Base-by-base conservation (phyloP, 2,329 filamentous ascomycete genomes). In the Penicillium sp. region DNA sequence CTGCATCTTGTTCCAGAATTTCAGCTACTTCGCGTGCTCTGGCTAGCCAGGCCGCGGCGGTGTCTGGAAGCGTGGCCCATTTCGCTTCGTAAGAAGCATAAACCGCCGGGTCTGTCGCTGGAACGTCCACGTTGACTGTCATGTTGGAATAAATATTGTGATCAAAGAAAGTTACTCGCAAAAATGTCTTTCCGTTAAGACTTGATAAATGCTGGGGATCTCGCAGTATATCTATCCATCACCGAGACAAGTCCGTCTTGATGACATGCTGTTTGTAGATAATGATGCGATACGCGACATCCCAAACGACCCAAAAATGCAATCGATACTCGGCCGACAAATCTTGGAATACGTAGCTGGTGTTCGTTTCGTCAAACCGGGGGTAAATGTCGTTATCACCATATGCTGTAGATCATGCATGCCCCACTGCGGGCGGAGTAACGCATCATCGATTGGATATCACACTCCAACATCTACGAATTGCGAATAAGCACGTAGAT, bases 1-100 rank as follows among this genome's bases (percentile, higher is more conserved):
- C 74, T 0, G 77, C 81, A 65, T 84, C 82, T n/a, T 72, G 62
- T 9, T 76, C 74, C 1, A 84, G 72, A n/a, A 84, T 78, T 9
- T 77, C 71, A 4, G 80, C 73, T 3, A 85, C 81, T 27, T 79
- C 74, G n/a, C 71, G 71, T 7, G 81, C 82, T 45, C 82, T 75
- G 4, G 69, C 65, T 8, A 83, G 61, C 82, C 82, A 85, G 55
- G 63, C 75, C 16, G 73, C 69, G 14, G 76, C 67, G 5, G 72
- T 75, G 39, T 71, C 61, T 2, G 81, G 81, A 0, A 67, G 62
- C 3, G 69, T 58, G 45, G 71, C 58, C 62, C 65, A 69, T 61
- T 72, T 80, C 35, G 72, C 69, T 55, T 78, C 65, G 55, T 79
- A 77, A 35, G 70, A 59, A 13, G 71, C 65, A 57, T 81, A 81